A percentile compares a stretch with the other conserved stretches of the same genome.
Evolutionary conservation across 1,139 yeast genomes (phyloP).

Genomic region (Suhomyces anneliseae): DNA sequence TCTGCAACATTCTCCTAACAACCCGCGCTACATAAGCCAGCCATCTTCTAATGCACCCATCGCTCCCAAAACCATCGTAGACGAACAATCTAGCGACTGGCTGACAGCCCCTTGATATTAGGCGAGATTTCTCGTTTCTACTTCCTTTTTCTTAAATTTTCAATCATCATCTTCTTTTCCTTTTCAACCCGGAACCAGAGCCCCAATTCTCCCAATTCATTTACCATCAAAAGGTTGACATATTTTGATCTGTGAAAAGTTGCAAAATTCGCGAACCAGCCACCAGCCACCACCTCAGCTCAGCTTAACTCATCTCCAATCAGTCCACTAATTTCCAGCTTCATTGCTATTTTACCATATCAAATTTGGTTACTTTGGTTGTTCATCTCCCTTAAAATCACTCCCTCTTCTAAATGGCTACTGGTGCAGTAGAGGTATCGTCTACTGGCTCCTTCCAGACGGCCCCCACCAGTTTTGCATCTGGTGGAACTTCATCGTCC

Average conservation of each 20-base stretch:
- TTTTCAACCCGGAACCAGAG: no score
- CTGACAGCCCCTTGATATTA: background rate
- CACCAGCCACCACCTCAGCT: background rate
- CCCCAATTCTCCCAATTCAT: background rate
- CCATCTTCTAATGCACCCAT: slow-evolving; percentile 1
- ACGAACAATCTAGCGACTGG: background rate
- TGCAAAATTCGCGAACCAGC: background rate
- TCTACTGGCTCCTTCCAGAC: slow-evolving; percentile 10
- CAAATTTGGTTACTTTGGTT: no score
- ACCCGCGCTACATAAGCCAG: slow-evolving; percentile 2
- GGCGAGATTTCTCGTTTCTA: background rate
- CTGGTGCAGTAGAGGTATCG: slow-evolving; percentile 4
- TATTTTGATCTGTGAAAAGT: background rate
- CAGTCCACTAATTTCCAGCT: no score
- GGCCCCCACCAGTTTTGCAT: slow-evolving; percentile 7
- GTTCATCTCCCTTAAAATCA: background rate
- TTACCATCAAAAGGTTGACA: background rate
- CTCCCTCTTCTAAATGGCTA: slow-evolving; percentile 1
- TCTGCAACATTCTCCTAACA: background rate
- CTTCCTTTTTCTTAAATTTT: background rate
- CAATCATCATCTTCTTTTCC: no score
- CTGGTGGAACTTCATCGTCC: slow-evolving; percentile 1
- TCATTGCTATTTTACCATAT: no score
- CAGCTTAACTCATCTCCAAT: background rate
- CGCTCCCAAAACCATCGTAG: background rate